phyloP scores from a whole-genome alignment of 805 yeast genomes.

The Monosporozyma yasuniensis region DNA sequence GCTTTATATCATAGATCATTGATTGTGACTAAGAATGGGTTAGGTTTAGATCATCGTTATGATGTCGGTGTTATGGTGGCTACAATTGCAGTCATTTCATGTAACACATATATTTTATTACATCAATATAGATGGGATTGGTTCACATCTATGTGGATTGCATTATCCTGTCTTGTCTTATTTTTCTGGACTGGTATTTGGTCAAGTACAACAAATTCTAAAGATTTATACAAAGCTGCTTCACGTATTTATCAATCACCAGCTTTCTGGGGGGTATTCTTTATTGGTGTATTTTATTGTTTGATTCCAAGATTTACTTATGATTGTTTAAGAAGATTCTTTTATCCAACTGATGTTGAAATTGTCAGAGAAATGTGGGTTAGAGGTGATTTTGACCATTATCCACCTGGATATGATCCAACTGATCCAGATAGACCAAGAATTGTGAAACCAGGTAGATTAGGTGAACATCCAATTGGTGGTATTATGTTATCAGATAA shows the following conservation, averaged over 20 bases:
- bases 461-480: conserved; percentile 30
- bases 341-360: conserved; percentile 59
- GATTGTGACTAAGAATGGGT: conserved; percentile 43
- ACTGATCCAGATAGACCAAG: conserved; percentile 62
- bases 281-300: conserved; percentile 56
- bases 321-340: conserved; percentile 46
- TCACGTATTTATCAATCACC: conserved; percentile 53
- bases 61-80: conserved; percentile 63
- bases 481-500: conserved; percentile 15
- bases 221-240: conserved; percentile 61
- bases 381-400: conserved; percentile 57
- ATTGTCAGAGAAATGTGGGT: conserved; percentile 63
- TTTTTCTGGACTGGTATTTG: conserved; percentile 78
- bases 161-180: conserved; percentile 49
- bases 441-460: conserved; percentile 36
- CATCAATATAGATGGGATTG: conserved; percentile 81
- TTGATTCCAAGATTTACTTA: conserved; percentile 58
- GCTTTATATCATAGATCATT: conserved; percentile 38
- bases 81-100: conserved; percentile 55
- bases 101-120: conserved; percentile 55
- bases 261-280: conserved; percentile 58
- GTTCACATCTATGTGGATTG: conserved; percentile 48
- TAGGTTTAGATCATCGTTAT: conserved; percentile 60
- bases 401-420: conserved; percentile 66
- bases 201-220: conserved; percentile 46